Conservation (phyloP, 176 grass and related monocot genomes). For the Triticum dicoccoides region DNA sequence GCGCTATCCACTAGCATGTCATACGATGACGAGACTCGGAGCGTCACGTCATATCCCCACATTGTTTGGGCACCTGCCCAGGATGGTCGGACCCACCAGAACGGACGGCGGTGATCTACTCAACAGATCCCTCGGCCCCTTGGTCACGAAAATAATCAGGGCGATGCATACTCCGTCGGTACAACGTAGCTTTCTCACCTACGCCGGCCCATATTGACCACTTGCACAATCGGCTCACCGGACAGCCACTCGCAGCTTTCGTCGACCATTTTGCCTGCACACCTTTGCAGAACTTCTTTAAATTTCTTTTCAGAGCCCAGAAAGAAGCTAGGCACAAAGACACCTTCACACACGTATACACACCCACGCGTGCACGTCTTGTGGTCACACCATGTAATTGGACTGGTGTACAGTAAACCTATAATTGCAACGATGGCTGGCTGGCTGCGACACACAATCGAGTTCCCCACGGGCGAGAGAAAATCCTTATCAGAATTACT, state of each 20-base stretch:
- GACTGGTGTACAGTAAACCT: too few species aligned
- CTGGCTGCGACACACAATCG: background rate
- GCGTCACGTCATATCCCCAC: background rate
- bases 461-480: background rate
- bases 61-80: slow-evolving; percentile 4
- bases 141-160: background rate
- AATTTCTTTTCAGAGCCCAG: background rate
- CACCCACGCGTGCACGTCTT: background rate
- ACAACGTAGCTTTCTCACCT: slow-evolving; percentile 45
- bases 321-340: background rate
- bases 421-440: too few species aligned
- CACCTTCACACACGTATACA: background rate
- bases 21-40: background rate
- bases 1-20: slow-evolving; percentile 16
- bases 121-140: background rate
- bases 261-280: background rate
- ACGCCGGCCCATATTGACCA: slow-evolving; percentile 11
- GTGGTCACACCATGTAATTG: background rate
- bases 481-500: slow-evolving; percentile 28
- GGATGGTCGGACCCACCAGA: background rate
- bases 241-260: background rate
- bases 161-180: slow-evolving; percentile 18
- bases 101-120: slow-evolving; percentile 20
- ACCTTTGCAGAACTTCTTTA: background rate
- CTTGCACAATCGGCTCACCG: slow-evolving; percentile 17